Percentiles rank a stretch among this genome's conserved stretches.
These are phyloP conservation scores for Capronia epimyces DNA, from an alignment of 2,329 filamentous ascomycete genomes.

Conservation along the genomic window DNA sequence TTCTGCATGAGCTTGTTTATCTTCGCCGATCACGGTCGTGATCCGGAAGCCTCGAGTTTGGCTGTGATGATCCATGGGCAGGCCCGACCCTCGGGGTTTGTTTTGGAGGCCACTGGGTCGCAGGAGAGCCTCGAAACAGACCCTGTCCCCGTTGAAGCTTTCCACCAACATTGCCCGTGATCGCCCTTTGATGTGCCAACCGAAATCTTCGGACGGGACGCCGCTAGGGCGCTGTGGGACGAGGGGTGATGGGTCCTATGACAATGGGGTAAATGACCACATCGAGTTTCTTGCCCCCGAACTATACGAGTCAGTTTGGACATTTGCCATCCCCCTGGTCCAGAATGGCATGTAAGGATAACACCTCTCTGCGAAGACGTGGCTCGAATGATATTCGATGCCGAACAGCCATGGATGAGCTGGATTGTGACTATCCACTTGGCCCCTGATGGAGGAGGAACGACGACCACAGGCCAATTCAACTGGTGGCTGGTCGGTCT, in stretches of 20 bases:
- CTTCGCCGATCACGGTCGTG: not conserved
- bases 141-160: not conserved
- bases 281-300: not conserved
- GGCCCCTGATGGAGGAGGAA: not conserved
- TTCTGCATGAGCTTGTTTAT: slow-evolving; percentile 1
- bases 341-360: slow-evolving; percentile 7
- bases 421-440: slow-evolving; percentile 2
- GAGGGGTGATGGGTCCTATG: not conserved
- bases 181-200: not conserved
- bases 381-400: slow-evolving; percentile 14
- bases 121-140: slow-evolving; percentile 3
- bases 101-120: slow-evolving; percentile 8
- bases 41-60: not conserved
- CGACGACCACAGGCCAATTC: not conserved
- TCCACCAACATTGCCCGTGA: not conserved
- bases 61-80: not conserved
- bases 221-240: not conserved
- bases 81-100: not conserved
- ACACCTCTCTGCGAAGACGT: slow-evolving; percentile 5
- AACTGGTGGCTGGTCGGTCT: not conserved
- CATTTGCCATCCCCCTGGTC: not conserved
- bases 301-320: too few species aligned
- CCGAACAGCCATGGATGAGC: slow-evolving; percentile 3
- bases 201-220: not conserved
- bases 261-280: not conserved